Evolutionary conservation across 768 basidiomycete species (phyloP).

Genomic region (Galerina marginata): DNA sequence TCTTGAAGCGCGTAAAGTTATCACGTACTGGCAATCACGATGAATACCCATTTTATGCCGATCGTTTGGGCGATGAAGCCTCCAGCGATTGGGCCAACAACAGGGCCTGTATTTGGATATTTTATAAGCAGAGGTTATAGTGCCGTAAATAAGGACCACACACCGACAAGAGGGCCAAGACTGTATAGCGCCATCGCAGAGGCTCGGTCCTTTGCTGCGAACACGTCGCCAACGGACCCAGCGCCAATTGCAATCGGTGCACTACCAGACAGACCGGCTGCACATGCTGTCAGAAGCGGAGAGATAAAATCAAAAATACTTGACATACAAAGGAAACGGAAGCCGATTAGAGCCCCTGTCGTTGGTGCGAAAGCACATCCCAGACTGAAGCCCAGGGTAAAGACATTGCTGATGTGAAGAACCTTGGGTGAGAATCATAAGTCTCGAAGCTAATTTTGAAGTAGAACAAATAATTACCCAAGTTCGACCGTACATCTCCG

Average conservation of each 20-base stretch:
- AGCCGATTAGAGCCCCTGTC: slow-evolving; percentile 57
- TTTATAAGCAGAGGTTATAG: neutral
- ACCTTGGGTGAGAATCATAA: slow-evolving; percentile 44
- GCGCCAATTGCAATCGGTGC: slow-evolving; percentile 70
- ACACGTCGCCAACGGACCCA: slow-evolving; percentile 70
- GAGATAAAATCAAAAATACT: slow-evolving; percentile 22
- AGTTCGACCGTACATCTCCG: slow-evolving; percentile 75
- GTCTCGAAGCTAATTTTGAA: neutral
- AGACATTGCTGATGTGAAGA: slow-evolving; percentile 66
- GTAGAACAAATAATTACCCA: slow-evolving; percentile 50
- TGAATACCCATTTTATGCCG: slow-evolving; percentile 68
- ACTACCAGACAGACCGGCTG: slow-evolving; percentile 69
- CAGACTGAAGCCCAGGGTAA: slow-evolving; percentile 66
- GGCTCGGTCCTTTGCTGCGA: slow-evolving; percentile 55
- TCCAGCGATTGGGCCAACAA: slow-evolving; percentile 66
- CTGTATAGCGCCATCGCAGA: slow-evolving; percentile 75
- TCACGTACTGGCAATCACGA: slow-evolving; percentile 47
- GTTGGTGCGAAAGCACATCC: slow-evolving; percentile 74
- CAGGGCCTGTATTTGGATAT: slow-evolving; percentile 43
- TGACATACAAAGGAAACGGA: slow-evolving; percentile 66
- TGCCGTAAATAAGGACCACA: neutral
- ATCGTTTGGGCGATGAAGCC: slow-evolving; percentile 66
- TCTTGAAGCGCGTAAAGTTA: neutral
- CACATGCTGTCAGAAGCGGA: neutral
- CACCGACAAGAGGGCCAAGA: slow-evolving; percentile 67